Evolutionary conservation across 2,329 filamentous ascomycete genomes (phyloP).

Genomic region (Elsinoe fawcettii): DNA sequence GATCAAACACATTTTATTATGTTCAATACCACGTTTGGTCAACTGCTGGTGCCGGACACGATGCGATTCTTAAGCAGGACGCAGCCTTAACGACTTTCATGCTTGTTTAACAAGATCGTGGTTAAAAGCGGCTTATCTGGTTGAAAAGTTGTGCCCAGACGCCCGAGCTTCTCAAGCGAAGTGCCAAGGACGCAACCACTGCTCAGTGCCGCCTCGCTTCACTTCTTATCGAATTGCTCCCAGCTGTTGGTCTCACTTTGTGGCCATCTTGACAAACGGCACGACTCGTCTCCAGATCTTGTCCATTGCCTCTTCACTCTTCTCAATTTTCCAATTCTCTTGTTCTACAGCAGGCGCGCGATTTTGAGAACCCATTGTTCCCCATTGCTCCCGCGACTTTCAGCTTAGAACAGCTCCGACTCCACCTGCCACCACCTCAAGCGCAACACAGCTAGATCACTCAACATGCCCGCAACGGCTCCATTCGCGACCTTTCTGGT

Average conservation of each 20-base stretch:
- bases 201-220: neutral
- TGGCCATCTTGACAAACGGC: neutral
- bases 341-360: neutral
- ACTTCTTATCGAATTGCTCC: neutral
- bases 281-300: neutral
- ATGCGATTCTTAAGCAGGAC: too few relatives aligned
- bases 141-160: neutral
- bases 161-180: neutral
- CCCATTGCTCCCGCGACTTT: neutral
- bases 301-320: neutral
- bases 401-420: neutral
- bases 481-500: slow-evolving; percentile 95
- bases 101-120: neutral
- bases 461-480: slow-evolving; percentile 18
- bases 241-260: slow-evolving; percentile 6
- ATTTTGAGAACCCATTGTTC: neutral
- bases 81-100: too few relatives aligned
- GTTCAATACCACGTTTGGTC: too few relatives aligned
- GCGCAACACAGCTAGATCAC: neutral
- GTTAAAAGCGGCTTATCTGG: neutral
- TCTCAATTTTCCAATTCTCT: neutral
- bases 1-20: too few relatives aligned
- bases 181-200: neutral
- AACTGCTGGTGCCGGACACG: too few relatives aligned
- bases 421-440: neutral